These are phyloP conservation scores for Sclerotinia trifoliorum DNA, from an alignment of 2,329 filamentous ascomycete species.

Conservation along the genomic window DNA sequence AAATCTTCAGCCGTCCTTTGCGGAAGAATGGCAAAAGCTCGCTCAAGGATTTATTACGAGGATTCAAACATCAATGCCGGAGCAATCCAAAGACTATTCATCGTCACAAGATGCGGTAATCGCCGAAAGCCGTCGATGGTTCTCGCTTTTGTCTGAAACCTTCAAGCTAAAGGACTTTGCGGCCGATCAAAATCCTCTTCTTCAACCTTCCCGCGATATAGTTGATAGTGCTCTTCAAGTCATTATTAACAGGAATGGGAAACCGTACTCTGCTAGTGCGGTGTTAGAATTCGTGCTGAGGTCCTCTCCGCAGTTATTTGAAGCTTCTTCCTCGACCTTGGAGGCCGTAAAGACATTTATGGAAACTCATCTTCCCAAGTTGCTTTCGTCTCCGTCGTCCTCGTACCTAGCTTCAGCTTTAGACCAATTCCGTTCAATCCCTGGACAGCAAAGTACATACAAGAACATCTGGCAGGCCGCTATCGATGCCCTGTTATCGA, in stretches of 20 bases:
- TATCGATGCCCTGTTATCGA: slow-evolving; percentile 44
- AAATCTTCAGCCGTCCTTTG: slow-evolving; percentile 50
- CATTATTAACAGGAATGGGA: slow-evolving; percentile 56
- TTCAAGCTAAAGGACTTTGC: slow-evolving; percentile 40
- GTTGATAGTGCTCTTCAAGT: slow-evolving; percentile 46
- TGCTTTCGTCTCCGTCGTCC: slow-evolving; percentile 69
- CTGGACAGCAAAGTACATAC: slow-evolving; percentile 39
- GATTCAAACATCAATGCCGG: slow-evolving; percentile 74
- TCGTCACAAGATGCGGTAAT: slow-evolving; percentile 68
- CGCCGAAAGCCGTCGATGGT: slow-evolving; percentile 66
- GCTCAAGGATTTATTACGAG: slow-evolving; percentile 60
- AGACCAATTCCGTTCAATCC: slow-evolving; percentile 51
- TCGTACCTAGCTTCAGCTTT: slow-evolving; percentile 65
- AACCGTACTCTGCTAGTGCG: slow-evolving; percentile 63
- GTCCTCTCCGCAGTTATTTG: slow-evolving; percentile 44
- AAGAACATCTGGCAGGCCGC: slow-evolving; percentile 40
- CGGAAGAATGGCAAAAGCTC: slow-evolving; percentile 61
- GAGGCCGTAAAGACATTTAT: slow-evolving; percentile 52
- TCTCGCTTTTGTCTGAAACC: slow-evolving; percentile 44
- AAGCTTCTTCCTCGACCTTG: slow-evolving; percentile 45
- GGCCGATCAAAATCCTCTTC: slow-evolving; percentile 23
- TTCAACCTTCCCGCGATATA: slow-evolving; percentile 29
- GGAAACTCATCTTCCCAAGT: slow-evolving; percentile 52
- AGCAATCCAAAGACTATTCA: slow-evolving; percentile 74
- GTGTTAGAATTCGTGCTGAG: slow-evolving; percentile 54